Evolutionary conservation across 768 basidiomycete species (phyloP).

Genomic region (Pleurotus ostreatus): DNA sequence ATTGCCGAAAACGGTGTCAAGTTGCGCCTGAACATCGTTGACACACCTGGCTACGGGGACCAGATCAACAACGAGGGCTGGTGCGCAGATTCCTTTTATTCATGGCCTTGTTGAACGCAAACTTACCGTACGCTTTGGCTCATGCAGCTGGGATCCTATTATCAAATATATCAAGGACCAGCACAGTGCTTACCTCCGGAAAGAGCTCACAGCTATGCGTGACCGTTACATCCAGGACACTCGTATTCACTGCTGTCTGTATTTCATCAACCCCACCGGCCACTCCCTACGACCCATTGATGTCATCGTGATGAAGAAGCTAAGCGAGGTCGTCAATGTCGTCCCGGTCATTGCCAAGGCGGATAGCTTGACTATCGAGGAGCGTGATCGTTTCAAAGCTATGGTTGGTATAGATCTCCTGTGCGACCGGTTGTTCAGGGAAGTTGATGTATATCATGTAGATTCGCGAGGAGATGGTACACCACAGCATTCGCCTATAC

Average conservation of each 20-base stretch:
- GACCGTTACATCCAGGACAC: constrained; percentile 99
- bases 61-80: constrained; percentile 99
- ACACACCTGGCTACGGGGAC: constrained; percentile 98
- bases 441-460: constrained; percentile 24
- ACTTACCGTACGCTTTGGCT: not conserved
- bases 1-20: constrained; percentile 96
- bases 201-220: constrained; percentile 97
- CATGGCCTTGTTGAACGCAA: not conserved
- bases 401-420: constrained; percentile 47
- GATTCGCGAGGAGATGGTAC: constrained; percentile 90
- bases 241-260: constrained; percentile 95
- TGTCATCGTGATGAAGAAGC: constrained; percentile 98
- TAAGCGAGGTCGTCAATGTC: constrained; percentile 98
- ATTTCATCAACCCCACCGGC: constrained; percentile 99
- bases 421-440: not conserved
- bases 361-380: constrained; percentile 90
- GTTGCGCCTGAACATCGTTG: constrained; percentile 94
- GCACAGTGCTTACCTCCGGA: constrained; percentile 96
- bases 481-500: constrained; percentile 92
- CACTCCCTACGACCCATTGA: constrained; percentile 96
- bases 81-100: constrained; percentile 37
- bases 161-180: constrained; percentile 99
- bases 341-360: constrained; percentile 99
- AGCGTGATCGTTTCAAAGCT: constrained; percentile 89
- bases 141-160: constrained; percentile 93